Evolutionary conservation across 164 flowering plant species (phyloP), one percentile per base, ranked within the genome.

Genomic region (Tinospora cordifolia): DNA sequence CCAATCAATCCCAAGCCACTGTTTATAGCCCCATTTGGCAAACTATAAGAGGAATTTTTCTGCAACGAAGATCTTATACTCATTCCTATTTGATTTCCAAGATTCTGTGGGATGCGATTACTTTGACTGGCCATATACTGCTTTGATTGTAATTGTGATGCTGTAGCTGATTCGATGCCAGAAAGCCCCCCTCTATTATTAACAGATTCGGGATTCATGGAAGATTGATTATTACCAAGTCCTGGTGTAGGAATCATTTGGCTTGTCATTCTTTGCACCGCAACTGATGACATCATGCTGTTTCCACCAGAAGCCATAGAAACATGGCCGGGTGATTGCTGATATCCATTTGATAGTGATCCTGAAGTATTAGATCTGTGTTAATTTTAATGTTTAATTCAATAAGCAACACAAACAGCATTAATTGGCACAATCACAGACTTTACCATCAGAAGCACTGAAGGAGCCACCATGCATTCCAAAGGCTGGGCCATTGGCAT

Each of bases 211-310:
- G 84, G 7, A 77, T 82, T 92, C 81, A 79, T 72, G 58, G 82
- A 77, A 57, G 88, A 70, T 63, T 85, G 88, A 69, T 80, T 78
- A 69, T 71, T 84, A 77, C 71, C 88, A 73, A 90, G 82, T 71
- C 98, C 97, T 58, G 98, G 98, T 34, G 99, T 92, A 63, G 98
- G 98, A 69, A 95, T 95, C 99, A 95, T 92, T 81, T 92, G 99
- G 78, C 87, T 87, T 41, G 81, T 74, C 68, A 75, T 71, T 72
- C 87, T 84, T 74, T 81, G 93, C 36, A 41, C 83, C 75, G 83
- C 81, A 75, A 80, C 75, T 41, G 93, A 80, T 69, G 93, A 68
- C 69, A 85, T 71, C 77, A 81, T 69, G 67, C 77, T 85, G 74
- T 83, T 87, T 66, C 87, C 88, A 76, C 84, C 78, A 66, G 88